Conservation (phyloP, 306 rosid species). For the Albizia julibrissin region DNA sequence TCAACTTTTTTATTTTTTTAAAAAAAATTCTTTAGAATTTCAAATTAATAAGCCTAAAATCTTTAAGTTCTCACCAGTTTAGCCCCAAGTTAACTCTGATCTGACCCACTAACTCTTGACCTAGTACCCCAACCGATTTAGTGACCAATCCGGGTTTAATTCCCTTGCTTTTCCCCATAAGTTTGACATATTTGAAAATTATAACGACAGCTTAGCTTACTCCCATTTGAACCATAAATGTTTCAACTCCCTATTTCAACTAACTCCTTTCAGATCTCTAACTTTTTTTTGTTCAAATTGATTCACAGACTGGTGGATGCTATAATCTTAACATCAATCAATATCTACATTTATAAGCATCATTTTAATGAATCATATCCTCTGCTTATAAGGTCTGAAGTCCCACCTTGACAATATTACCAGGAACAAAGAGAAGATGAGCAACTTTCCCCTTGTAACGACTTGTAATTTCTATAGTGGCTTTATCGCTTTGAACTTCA, state of each 20-base stretch:
- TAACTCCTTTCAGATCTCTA: slow-evolving; percentile 1
- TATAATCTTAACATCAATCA: slow-evolving; percentile 2
- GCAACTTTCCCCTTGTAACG: slow-evolving; percentile 83
- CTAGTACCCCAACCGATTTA: too few species aligned
- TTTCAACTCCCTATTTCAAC: neutral
- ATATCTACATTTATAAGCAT: neutral
- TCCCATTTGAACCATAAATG: neutral
- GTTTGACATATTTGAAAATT: neutral
- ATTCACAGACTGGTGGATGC: slow-evolving; percentile 9
- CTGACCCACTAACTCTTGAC: too few species aligned
- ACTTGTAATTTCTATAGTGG: slow-evolving; percentile 96
- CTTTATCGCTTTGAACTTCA: slow-evolving; percentile 99
- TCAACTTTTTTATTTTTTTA: too few species aligned
- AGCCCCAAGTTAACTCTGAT: too few species aligned
- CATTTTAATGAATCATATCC: neutral
- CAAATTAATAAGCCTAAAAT: too few species aligned
- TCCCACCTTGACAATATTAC: slow-evolving; percentile 88
- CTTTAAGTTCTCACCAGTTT: too few species aligned
- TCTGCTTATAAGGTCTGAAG: neutral
- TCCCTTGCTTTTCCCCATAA: neutral
- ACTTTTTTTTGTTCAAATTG: neutral
- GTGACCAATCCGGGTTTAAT: too few species aligned
- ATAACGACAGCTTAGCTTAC: neutral
- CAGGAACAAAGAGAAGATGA: slow-evolving; percentile 65
- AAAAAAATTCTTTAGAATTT: too few species aligned